Base-by-base conservation (phyloP, 2,329 filamentous ascomycete genomes). In the Colletotrichum sp. region DNA sequence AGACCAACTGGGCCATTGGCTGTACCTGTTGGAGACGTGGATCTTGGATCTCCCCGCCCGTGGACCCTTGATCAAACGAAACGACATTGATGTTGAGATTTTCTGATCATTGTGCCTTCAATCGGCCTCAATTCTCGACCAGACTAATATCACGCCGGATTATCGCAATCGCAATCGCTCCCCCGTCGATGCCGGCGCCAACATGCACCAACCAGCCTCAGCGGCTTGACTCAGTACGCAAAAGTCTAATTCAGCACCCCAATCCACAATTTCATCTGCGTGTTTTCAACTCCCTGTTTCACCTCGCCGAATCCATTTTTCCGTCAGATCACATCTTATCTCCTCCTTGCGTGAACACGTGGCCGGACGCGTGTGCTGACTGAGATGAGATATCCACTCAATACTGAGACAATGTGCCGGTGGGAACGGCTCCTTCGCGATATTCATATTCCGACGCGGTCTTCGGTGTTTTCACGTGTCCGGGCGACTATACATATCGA, bases 191-290 rank as follows among this genome's bases (percentile, higher is more conserved):
- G 39, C 39, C 36, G 62, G 29, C 63, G 52, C 39, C 55, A 71
- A 36, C 44, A 57, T 64, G 63, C 39, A 34, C 44, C 29, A 36
- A 36, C 19, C 16, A 34, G 25, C 13, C 29, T 32, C 32, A 49
- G 34, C 39, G 29, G 73, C 57, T 73, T 76, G 73, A 73, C 73
- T 76, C 73, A 52, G 44, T 16, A 25, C 27, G 11, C 44, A 57
- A 64, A 69, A 76, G 63, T 75, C 72, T 75, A 75, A 68, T 75
- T 65, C n/a, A 64, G 63, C 57, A 72, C 29, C 22, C 52, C 32
- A 73, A 30, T 32, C 44, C 70, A 59, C 73, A 75, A 49, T 69
- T 68, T 69, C 69, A 59, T 25, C 15, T 73, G 34, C 34, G 39
- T 36, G 16, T 29, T 39, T 64, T 55, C 25, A 16, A 63, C 34